Evolutionary conservation across 495 filamentous ascomycete species (phyloP).

Genomic region (Haplographium delicatum): DNA sequence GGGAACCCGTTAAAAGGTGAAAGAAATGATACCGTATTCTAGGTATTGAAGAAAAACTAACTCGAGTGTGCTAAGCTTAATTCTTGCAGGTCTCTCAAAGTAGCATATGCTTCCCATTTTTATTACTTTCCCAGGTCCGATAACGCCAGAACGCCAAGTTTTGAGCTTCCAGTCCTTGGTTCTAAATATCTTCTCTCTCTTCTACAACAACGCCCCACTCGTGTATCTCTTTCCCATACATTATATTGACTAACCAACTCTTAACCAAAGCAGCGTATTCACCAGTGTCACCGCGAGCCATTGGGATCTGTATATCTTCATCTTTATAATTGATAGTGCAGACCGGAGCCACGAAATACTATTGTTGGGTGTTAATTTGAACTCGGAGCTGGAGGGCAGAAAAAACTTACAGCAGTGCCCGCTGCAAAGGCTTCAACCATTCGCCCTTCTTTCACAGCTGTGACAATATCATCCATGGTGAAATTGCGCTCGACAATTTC

Average conservation of each 20-base stretch:
- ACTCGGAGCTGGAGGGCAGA: neutral
- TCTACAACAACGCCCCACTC: slow-evolving; percentile 75
- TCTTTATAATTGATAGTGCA: slow-evolving; percentile 67
- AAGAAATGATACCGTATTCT: too few relatives aligned
- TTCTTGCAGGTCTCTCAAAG: too few relatives aligned
- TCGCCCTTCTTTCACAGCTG: slow-evolving; percentile 68
- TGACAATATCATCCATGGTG: slow-evolving; percentile 70
- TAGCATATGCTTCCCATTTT: too few relatives aligned
- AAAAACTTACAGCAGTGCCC: slow-evolving; percentile 70
- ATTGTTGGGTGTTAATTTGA: neutral
- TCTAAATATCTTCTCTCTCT: slow-evolving; percentile 48
- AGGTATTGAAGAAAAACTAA: too few relatives aligned
- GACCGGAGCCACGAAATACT: slow-evolving; percentile 79
- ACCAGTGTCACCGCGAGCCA: slow-evolving; percentile 54
- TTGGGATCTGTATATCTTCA: slow-evolving; percentile 60
- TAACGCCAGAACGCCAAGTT: neutral
- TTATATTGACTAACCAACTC: slow-evolving; percentile 73
- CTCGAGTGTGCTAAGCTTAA: too few relatives aligned
- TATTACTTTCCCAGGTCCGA: neutral
- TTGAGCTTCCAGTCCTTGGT: too few relatives aligned
- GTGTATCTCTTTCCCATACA: slow-evolving; percentile 77
- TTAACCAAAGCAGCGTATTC: slow-evolving; percentile 65
- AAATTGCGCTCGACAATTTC: slow-evolving; percentile 77
- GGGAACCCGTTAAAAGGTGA: too few relatives aligned
- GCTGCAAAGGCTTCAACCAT: slow-evolving; percentile 80